Conservation (phyloP, 2,329 filamentous ascomycete species). For the Cytospora leucostoma region DNA sequence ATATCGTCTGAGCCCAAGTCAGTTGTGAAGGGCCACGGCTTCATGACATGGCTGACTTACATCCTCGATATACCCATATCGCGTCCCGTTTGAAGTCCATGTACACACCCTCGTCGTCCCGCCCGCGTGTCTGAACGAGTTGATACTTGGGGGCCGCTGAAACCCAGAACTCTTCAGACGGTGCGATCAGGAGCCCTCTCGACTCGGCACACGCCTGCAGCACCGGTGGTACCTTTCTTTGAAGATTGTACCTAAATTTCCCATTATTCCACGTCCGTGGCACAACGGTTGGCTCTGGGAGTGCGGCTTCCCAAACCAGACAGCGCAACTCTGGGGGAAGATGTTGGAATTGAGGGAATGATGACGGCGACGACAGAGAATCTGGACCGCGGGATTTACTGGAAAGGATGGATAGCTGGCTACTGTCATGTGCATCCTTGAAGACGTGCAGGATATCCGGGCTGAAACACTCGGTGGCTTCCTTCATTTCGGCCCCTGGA, state of each 20-base stretch:
- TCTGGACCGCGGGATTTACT: too few relatives aligned
- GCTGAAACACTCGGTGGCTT: conserved; percentile 8
- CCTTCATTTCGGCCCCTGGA: conserved; percentile 3
- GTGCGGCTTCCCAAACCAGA: conserved; percentile 26
- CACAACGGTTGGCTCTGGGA: conserved; percentile 20
- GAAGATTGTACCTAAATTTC: conserved; percentile 24
- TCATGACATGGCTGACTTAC: conserved; percentile 10
- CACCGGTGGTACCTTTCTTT: conserved; percentile 20
- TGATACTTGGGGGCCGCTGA: conserved; percentile 11
- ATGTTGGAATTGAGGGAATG: conserved; percentile 20
- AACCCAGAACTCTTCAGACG: background rate
- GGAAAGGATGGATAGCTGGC: background rate
- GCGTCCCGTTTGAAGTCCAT: conserved; percentile 26
- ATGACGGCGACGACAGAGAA: background rate
- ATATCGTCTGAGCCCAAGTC: conserved; percentile 20
- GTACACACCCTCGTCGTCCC: conserved; percentile 24
- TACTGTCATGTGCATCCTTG: conserved; percentile 10
- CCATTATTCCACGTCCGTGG: conserved; percentile 26
- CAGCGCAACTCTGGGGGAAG: conserved; percentile 22
- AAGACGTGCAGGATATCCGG: conserved; percentile 26
- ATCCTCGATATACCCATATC: conserved; percentile 27
- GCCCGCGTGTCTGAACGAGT: conserved; percentile 16
- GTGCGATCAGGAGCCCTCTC: conserved; percentile 20
- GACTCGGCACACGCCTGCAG: conserved; percentile 28
- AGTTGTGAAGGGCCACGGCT: background rate